Base-by-base conservation (phyloP, 2,329 filamentous ascomycete genomes). In the Xylogone sp. region DNA sequence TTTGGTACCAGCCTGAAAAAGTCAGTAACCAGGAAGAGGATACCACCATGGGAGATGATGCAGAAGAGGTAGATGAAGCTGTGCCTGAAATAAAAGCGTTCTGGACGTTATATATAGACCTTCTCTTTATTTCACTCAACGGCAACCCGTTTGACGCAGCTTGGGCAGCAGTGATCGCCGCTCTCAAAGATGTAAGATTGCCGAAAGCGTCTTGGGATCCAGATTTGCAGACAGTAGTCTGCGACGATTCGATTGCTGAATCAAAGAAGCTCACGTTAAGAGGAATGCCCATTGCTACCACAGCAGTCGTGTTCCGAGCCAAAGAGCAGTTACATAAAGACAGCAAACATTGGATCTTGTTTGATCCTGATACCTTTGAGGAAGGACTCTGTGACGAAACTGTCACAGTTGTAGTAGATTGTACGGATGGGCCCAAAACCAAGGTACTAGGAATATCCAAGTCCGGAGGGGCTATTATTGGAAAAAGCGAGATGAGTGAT, bases 21-120 rank as follows among this genome's bases (percentile, higher is more conserved):
- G 68, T 75, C 21, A 72, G 70, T 16, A 73, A 75, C 16, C 74
- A 78, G 20, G 74, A 62, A 16, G 71, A 68, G 43, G 70, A 72
- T 10, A 67, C 66, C 6, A 65, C 66, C n/a, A 56, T 59, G 4
- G 59, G 55, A 19, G 62, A 60, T 10, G 54, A 56, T 10, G 62
- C 65, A 8, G 62, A 64, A 3, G 58, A 63, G 7, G 60, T 58
- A 19, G 48, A 53, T 27, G 51, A 53, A 3, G 54, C 66, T 49
- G 68, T 68, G 31, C 67, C 68, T 7, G 77, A 83, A 56, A 70
- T 93, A 10, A 93, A 88, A 66, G 94, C 87, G 0, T 97, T 95
- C 69, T 99, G 93, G 94, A 86, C 89, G 9, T 82, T 99, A 19
- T 97, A 96, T 69, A 88, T 99, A 58, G 93, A 97, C 65, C 78